phyloP scores from a whole-genome alignment of 2,329 filamentous ascomycete species.

The Aspergillus uvarum region DNA sequence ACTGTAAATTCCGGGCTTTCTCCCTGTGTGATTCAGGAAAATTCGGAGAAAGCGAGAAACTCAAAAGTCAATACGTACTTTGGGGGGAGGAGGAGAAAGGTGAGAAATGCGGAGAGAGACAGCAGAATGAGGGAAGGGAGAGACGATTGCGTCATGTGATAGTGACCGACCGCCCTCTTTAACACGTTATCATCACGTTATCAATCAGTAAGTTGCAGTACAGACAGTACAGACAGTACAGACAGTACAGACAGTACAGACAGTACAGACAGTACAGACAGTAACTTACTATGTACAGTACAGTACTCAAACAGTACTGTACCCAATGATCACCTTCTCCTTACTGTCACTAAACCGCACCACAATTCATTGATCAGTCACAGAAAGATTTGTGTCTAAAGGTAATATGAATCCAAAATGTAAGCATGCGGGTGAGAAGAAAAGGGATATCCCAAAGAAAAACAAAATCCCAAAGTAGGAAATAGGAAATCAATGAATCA shows the following conservation, averaged over 20 bases:
- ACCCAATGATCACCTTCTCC: too few relatives aligned
- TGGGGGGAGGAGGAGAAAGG: background rate
- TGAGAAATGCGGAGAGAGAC: background rate
- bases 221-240: too few relatives aligned
- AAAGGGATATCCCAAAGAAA: background rate
- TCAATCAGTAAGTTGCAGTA: background rate
- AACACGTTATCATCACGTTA: background rate
- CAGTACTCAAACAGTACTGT: too few relatives aligned
- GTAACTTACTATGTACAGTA: too few relatives aligned
- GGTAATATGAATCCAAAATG: background rate
- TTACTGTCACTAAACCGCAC: background rate
- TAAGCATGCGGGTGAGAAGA: background rate
- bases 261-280: too few relatives aligned
- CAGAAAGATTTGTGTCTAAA: background rate
- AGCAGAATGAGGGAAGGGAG: conserved; percentile 1
- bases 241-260: too few relatives aligned
- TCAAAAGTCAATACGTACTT: background rate
- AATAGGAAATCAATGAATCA: background rate
- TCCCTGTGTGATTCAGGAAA: background rate
- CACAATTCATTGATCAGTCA: too few relatives aligned
- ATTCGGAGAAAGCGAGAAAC: conserved; percentile 5
- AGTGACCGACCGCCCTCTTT: background rate
- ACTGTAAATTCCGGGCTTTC: conserved; percentile 13
- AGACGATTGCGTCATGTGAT: conserved; percentile 7
- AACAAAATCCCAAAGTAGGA: too few relatives aligned